Base-by-base conservation (phyloP, 73 alveolate species). In the Paramecium bursaria region DNA sequence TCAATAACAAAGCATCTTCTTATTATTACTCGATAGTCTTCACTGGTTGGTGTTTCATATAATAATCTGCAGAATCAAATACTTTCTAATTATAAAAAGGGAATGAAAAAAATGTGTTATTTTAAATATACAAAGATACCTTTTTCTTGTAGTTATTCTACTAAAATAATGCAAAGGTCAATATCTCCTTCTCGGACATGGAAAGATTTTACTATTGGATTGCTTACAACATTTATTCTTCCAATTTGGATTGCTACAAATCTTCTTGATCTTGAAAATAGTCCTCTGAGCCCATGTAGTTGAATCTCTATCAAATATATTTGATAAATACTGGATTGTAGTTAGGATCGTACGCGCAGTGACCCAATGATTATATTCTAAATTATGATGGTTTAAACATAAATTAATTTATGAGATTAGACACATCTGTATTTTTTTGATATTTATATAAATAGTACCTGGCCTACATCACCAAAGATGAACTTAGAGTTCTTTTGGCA, bases 401-500 rank as follows among this genome's bases (percentile, higher is more conserved):
- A n/a, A n/a, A n/a, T 39, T 39, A 39, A 39, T 39, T 39, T 67
- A 79, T 79, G 89, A 79, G 89, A 57, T 79, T 79, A 61, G 89
- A 79, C 82, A 61, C 89, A 39, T 79, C 89, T 53, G 88, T 75
- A 75, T 50, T 26, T 13, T 29, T 23, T 30, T 75, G 27, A n/a
- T 29, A 11, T 51, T 14, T 27, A 51, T 3, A 31, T 75, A 42
- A 7, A 15, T 50, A 75, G 88, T 79, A 79, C 54, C 26, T 79
- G 46, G 89, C 75, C 3, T 97, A 97, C 86, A 61, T 97, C 90
- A 88, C 96, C 10, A 95, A 95, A 75, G 99, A 94, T 82, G 98
- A 95, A 55, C 91, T 94, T 88, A 86, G 99, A 50, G 99, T 97
- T 5, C 92, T 97, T 48, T 92, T 97, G 5, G 99, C 99, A 50